phyloP scores from a whole-genome alignment of 352 stramenopile species.

The Phytophthora meadii region DNA sequence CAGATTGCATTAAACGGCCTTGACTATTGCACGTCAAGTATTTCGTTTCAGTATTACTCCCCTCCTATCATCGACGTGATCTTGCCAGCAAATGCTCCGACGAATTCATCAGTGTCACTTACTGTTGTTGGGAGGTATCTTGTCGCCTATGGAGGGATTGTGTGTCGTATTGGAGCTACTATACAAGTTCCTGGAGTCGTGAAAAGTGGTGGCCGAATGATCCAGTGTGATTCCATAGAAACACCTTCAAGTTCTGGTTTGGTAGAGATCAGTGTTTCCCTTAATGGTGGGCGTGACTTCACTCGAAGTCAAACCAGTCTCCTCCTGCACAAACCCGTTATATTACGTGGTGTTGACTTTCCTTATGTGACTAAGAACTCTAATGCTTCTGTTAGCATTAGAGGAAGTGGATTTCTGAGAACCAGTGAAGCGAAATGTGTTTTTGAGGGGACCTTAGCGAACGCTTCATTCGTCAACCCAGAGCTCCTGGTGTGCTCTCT shows the following conservation, averaged over 20 bases:
- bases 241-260: not conserved
- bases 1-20: slow-evolving; percentile 35
- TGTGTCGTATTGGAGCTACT: slow-evolving; percentile 28
- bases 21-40: slow-evolving; percentile 36
- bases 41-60: slow-evolving; percentile 41
- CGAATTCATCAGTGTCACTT: slow-evolving; percentile 26
- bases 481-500: slow-evolving; percentile 31
- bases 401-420: slow-evolving; percentile 34
- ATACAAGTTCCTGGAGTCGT: slow-evolving; percentile 27
- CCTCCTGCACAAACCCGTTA: slow-evolving; percentile 27
- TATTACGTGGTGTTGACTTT: slow-evolving; percentile 26
- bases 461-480: slow-evolving; percentile 10
- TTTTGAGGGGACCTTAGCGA: slow-evolving; percentile 18
- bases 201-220: slow-evolving; percentile 17
- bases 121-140: slow-evolving; percentile 31
- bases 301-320: slow-evolving; percentile 18
- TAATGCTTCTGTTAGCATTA: slow-evolving; percentile 25
- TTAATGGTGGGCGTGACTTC: slow-evolving; percentile 51
- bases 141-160: slow-evolving; percentile 32
- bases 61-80: slow-evolving; percentile 26
- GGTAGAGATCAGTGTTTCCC: slow-evolving; percentile 36
- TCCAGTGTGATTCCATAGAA: slow-evolving; percentile 17
- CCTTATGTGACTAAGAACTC: slow-evolving; percentile 25
- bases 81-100: slow-evolving; percentile 15
- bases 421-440: slow-evolving; percentile 17